Base-by-base conservation (phyloP, 192 early-diverging fungal species). In the Funneliformis mosseae region DNA sequence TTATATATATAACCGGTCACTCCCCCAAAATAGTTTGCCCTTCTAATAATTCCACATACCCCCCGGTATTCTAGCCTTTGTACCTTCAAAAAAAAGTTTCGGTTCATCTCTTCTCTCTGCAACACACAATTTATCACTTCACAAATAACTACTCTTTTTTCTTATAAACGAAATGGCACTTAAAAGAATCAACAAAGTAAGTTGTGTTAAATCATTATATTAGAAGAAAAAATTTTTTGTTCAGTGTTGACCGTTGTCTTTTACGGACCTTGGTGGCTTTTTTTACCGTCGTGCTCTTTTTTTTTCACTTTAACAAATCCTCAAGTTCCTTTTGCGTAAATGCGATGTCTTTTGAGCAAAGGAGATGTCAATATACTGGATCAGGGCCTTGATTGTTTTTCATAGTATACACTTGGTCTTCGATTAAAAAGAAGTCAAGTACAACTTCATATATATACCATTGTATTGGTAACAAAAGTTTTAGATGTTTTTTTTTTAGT, bases 161-260 rank as follows among this genome's bases (percentile, higher is more conserved):
- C 18, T 55, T 21, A 55, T 18, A 55, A 55, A 55, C 50, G 67
- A 63, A 70, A 99, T 99, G 97, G 97, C 97, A 87, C 88, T 97
- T 70, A 98, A 98, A 90, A 94, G 97, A 86, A 99, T 99, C 92
- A 97, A 95, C 91, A 98, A 98, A 94, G 97, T 95, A 91, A 80
- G 87, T 68, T 45, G 38, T 63, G 8, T 41, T 78, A 2, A 28
- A 27, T 75, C 25, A 25, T 25, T 45, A 60, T 10, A 41, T 75
- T 11, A 50, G 9, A 23, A 68, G 10, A 38, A 33, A 48, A 16
- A 41, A 43, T 46, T 25, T 12, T 48, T 25, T 45, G 38, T 25
- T 12, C 38, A 43, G n/a, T 14, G 27, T 42, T 62, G 38, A 38
- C 11, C 18, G 25, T 73, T 16, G 23, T 16, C n/a, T 12, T 66